A percentile compares a stretch with the other conserved stretches of the same genome.
These are phyloP conservation scores for sorghum (Sorghum bicolor) DNA, from an alignment of 176 grass and related monocot genomes.

Conservation along the genomic window DNA sequence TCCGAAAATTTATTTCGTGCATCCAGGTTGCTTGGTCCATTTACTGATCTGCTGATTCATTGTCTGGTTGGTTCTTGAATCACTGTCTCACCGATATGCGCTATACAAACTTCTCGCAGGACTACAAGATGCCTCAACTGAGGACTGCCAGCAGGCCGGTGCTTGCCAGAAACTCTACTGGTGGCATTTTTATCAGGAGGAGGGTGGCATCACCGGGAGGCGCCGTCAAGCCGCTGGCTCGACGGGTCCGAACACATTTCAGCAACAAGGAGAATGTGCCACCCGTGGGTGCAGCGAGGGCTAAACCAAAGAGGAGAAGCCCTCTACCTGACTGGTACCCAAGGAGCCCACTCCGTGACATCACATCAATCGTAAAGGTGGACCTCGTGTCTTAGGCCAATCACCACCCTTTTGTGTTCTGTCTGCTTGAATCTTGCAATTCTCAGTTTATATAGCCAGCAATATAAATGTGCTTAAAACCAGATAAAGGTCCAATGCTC, in stretches of 20 bases:
- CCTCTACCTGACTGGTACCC: constrained; percentile 68
- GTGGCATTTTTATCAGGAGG: constrained; percentile 57
- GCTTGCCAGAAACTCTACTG: constrained; percentile 26
- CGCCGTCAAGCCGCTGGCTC: constrained; percentile 21
- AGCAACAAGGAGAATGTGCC: constrained; percentile 52
- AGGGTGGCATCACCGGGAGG: constrained; percentile 39
- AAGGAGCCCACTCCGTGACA: constrained; percentile 58
- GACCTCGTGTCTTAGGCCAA: background rate
- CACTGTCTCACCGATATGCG: background rate
- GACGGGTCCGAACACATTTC: background rate
- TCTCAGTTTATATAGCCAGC: background rate
- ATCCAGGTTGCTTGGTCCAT: background rate
- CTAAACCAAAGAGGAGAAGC: constrained; percentile 45
- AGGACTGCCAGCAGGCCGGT: constrained; percentile 20
- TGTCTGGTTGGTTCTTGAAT: constrained; percentile 9
- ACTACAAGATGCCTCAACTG: constrained; percentile 50
- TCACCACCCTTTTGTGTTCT: background rate
- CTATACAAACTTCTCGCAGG: constrained; percentile 2
- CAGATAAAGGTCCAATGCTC: background rate
- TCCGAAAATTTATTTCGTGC: background rate
- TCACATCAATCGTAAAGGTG: constrained; percentile 54
- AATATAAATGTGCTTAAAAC: background rate
- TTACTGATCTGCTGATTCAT: background rate
- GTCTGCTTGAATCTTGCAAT: background rate
- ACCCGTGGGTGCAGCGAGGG: constrained; percentile 1